Evolutionary conservation across 495 filamentous ascomycete genomes (phyloP).

Genomic region (Aspergillus leporis): DNA sequence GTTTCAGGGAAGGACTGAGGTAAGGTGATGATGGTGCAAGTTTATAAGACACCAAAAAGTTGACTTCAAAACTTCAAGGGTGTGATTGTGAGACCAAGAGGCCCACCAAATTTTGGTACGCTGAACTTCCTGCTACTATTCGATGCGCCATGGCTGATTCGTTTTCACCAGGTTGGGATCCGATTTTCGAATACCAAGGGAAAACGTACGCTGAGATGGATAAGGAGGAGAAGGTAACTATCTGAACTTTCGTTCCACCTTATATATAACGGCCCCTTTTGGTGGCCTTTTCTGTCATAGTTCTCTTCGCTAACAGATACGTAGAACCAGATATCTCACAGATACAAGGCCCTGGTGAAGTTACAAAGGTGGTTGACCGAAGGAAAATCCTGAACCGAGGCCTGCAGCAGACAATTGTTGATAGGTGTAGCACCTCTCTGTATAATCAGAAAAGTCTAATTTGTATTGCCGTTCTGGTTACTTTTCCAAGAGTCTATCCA

Average conservation of each 20-base stretch:
- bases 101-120: slow-evolving; percentile 81
- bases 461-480: slow-evolving; percentile 42
- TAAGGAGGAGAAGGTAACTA: slow-evolving; percentile 67
- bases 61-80: slow-evolving; percentile 39
- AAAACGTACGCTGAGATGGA: slow-evolving; percentile 98
- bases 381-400: slow-evolving; percentile 27
- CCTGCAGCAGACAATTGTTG: not conserved
- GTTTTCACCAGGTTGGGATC: slow-evolving; percentile 74
- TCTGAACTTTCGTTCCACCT: not conserved
- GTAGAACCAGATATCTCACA: slow-evolving; percentile 86
- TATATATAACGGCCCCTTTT: not conserved
- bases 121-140: slow-evolving; percentile 13
- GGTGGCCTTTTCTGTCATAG: not conserved
- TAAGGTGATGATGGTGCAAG: slow-evolving; percentile 17
- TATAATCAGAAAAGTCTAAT: slow-evolving; percentile 18
- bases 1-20: slow-evolving; percentile 82
- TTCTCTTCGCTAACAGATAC: slow-evolving; percentile 10
- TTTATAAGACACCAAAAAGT: not conserved
- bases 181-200: slow-evolving; percentile 93
- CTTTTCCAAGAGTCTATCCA: slow-evolving; percentile 85
- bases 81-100: slow-evolving; percentile 45
- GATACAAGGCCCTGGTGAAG: slow-evolving; percentile 80
- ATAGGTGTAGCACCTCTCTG: slow-evolving; percentile 20
- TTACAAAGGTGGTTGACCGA: slow-evolving; percentile 79
- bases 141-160: not conserved